Conservation (phyloP, 371 early-diverging fungal genomes). For the Saksenaea oblongispora region DNA sequence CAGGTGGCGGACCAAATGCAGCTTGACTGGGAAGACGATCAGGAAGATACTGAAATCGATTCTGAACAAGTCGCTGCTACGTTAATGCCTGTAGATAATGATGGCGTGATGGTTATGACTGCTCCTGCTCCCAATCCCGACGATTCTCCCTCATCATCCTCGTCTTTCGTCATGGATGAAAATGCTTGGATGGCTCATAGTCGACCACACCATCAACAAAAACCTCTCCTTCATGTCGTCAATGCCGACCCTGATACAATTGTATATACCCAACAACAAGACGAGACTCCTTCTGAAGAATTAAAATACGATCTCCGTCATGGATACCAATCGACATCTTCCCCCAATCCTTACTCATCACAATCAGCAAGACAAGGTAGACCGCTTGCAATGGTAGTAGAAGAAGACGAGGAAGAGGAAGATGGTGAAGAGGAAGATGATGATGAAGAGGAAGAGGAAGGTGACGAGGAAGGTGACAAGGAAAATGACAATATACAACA, state of each 20-base stretch:
- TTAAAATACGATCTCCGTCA: slow-evolving; percentile 16
- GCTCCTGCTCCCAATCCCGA: slow-evolving; percentile 29
- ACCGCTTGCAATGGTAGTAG: slow-evolving; percentile 6
- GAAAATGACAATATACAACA: too few species aligned
- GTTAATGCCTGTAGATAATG: slow-evolving; percentile 16
- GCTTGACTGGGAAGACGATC: slow-evolving; percentile 22
- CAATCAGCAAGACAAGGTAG: slow-evolving; percentile 16
- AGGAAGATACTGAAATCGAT: slow-evolving; percentile 12
- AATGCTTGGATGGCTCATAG: slow-evolving; percentile 47
- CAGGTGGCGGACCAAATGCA: slow-evolving; percentile 16
- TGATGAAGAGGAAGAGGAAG: slow-evolving; percentile 5
- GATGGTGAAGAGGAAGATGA: background rate
- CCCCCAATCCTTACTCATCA: background rate
- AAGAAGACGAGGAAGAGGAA: slow-evolving; percentile 7
- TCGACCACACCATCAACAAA: slow-evolving; percentile 19
- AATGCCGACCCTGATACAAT: slow-evolving; percentile 18
- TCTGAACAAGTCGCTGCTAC: background rate
- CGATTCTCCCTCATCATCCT: background rate
- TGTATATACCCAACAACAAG: slow-evolving; percentile 6
- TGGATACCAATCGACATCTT: background rate
- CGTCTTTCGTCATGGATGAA: slow-evolving; percentile 39
- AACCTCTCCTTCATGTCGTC: slow-evolving; percentile 23
- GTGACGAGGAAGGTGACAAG: too few species aligned
- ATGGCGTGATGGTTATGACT: slow-evolving; percentile 24
- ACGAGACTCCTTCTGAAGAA: background rate